Evolutionary conservation across 345 rosid species (phyloP), one percentile per base, ranked within the genome.

Genomic region (Mercurialis annua): DNA sequence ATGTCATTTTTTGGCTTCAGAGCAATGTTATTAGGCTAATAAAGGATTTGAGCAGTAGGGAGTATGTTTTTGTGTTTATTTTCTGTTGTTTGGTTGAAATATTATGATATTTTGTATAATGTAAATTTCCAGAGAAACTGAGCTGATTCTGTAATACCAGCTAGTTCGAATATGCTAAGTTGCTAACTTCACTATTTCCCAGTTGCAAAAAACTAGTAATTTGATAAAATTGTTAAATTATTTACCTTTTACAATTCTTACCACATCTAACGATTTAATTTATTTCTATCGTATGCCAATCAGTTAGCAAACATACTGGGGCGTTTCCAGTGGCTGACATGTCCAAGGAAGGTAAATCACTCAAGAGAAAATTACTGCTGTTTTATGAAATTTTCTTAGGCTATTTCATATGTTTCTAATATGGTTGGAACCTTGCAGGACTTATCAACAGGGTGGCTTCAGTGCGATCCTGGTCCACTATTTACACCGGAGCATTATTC

Each of bases 391-490:
- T 20, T 56, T 20, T 34, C 20, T 9, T 46, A 4, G 44, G 48
- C 49, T 21, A 30, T 50, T n/a, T 12, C 43, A 36, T 58, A 66
- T 66, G 18, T 51, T 59, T 59, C 42, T 34, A 53, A 65, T 58
- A 51, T 33, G 49, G 49, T 58, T 47, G 59, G 52, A 63, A 68
- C 56, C 54, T n/a, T 61, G 69, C 87, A 93, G 98, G 97, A 93
- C 78, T 81, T 93, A 76, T 84, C 97, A 66, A 88, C 97, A 53
- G 88, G 94, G 59, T 93, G 98, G 98, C 89, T 93, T 73, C 83
- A 85, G 0, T 93, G 98, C 77, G 97, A 93, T 60, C 92, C 98
- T 20, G 98, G 89, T 69, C 98, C 96, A 30, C 62, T 84, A 75
- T 93, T 84, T 78, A 90, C 80, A 79, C 90, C 90, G 40, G 98